A percentile compares a stretch with the other conserved stretches of the same genome.
Conservation (phyloP, 2,329 filamentous ascomycete genomes). For the Penicillium sp. region DNA sequence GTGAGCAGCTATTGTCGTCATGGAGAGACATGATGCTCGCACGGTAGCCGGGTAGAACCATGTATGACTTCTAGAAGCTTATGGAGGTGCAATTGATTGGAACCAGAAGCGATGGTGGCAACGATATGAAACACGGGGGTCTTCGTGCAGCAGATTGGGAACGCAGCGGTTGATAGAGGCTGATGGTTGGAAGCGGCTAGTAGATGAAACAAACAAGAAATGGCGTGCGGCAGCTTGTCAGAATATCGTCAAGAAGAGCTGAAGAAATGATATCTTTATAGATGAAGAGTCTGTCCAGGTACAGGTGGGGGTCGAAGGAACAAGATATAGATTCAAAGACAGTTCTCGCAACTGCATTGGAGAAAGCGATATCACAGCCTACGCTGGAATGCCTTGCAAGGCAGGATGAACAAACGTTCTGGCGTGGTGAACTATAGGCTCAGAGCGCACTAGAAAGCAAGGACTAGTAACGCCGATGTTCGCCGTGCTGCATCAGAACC, state of each 20-base stretch:
- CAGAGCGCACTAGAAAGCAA: conserved; percentile 28
- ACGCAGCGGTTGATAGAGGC: conserved; percentile 12
- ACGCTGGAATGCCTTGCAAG: conserved; percentile 35
- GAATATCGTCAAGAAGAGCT: not conserved
- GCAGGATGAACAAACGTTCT: conserved; percentile 31
- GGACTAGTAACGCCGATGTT: conserved; percentile 30
- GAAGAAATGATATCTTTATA: conserved; percentile 14
- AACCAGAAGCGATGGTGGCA: conserved; percentile 18
- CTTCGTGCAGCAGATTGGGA: conserved; percentile 14
- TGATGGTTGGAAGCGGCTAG: conserved; percentile 9
- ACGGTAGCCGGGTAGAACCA: conserved; percentile 26
- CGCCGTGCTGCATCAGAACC: conserved; percentile 31
- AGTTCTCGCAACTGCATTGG: conserved; percentile 28
- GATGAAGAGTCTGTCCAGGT: conserved; percentile 13
- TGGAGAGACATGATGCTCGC: conserved; percentile 29
- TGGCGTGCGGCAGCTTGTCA: not conserved
- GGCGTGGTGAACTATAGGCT: conserved; percentile 33
- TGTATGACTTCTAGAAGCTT: conserved; percentile 17
- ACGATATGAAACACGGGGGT: conserved; percentile 27
- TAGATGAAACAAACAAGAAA: conserved; percentile 8
- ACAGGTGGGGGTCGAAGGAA: conserved; percentile 16
- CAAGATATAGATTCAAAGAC: conserved; percentile 22
- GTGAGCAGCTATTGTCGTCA: conserved; percentile 21
- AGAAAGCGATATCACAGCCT: conserved; percentile 26
- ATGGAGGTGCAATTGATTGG: conserved; percentile 17